Base-by-base conservation (phyloP, 2,329 filamentous ascomycete genomes). In the Colletotrichum tamarilloi region DNA sequence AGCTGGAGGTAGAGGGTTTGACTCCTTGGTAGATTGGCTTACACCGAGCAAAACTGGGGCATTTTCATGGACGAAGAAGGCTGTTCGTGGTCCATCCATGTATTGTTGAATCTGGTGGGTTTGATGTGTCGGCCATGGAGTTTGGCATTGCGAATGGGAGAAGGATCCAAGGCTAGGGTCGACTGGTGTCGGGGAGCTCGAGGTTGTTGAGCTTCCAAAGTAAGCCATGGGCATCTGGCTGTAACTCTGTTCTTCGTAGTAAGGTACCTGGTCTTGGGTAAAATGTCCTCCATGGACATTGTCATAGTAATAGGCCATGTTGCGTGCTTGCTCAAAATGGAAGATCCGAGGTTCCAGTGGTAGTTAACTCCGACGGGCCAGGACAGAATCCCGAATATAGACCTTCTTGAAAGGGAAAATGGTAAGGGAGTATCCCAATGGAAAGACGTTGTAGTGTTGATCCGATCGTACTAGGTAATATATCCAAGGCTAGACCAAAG, bases 1-100 rank as follows among this genome's bases (percentile, higher is more conserved):
- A 75, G 73, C 38, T 74, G 75, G 64, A 68, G 71, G 42, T 68
- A 78, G 55, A 75, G 76, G 28, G 77, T 74, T 62, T 75, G 69
- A 56, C 14, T 22, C 30, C 38, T 67, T 59, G 52, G 59, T 22
- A 56, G 70, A 46, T 19, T 46, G 53, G 26, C 49, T 59, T 28
- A 68, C 19, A 28, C 56, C 22, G 19, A 68, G 68, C 14, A 68
- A 11, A 35, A 65, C 57, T 12, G 73, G 74, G 7, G 64, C 38
- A 28, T 75, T 60, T 2, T 60, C 62, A 32, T 67, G 56, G 19
- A 72, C 55, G 63, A 73, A 70, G 59, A 72, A 72, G n/a, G 76
- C 63, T 16, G 72, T 58, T 16, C 72, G 67, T n/a, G 74, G 67
- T 6, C 67, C 73, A 22, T 70, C 38, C 5, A 64, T 38, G 24